These are phyloP conservation scores for Colletotrichum coccodes DNA, from an alignment of 2,329 filamentous ascomycete species.

Conservation along the genomic window DNA sequence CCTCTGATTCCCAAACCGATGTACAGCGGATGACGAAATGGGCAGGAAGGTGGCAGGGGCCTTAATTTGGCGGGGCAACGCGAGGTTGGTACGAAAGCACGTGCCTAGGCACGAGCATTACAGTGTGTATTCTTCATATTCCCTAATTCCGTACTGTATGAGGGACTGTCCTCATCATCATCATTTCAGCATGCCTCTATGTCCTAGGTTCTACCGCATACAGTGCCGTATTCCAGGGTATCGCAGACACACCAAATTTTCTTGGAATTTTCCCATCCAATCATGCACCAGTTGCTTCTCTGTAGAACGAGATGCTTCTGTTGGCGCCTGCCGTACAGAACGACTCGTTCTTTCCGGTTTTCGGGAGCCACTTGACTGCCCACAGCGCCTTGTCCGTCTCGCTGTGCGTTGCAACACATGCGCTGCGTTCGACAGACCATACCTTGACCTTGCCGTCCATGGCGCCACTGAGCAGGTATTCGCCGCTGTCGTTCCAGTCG, in stretches of 20 bases:
- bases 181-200: slow-evolving; percentile 3
- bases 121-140: no score
- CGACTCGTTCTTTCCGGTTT: slow-evolving; percentile 72
- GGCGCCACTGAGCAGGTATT: slow-evolving; percentile 87
- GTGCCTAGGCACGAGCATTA: slow-evolving; percentile 58
- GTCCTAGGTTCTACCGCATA: not conserved
- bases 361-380: slow-evolving; percentile 86
- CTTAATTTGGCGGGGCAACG: slow-evolving; percentile 64
- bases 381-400: slow-evolving; percentile 89
- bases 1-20: not conserved
- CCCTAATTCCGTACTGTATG: not conserved
- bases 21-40: slow-evolving; percentile 33
- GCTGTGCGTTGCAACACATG: slow-evolving; percentile 92
- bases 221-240: not conserved
- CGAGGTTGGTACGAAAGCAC: slow-evolving; percentile 59
- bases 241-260: not conserved
- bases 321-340: slow-evolving; percentile 86
- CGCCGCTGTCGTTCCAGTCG: slow-evolving; percentile 93
- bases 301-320: slow-evolving; percentile 81
- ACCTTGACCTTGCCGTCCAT: slow-evolving; percentile 97
- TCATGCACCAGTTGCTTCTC: slow-evolving; percentile 76
- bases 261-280: not conserved
- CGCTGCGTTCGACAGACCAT: slow-evolving; percentile 87
- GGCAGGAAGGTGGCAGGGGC: slow-evolving; percentile 25
- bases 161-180: not conserved